Evolutionary conservation across 2,329 filamentous ascomycete species (phyloP).

Genomic region (Neonectria faginata): DNA sequence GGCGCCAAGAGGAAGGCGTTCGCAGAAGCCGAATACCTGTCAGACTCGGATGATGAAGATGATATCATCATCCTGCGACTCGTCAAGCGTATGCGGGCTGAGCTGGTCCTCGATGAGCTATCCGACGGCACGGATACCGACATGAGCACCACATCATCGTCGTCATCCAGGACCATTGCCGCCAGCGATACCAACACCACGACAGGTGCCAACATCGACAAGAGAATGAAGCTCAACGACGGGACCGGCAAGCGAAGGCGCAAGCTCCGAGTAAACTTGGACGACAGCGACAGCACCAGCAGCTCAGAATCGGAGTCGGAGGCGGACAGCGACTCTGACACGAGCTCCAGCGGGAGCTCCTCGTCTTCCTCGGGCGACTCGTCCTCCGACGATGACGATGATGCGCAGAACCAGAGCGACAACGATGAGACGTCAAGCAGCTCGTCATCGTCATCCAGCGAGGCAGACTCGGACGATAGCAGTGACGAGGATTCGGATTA

Average conservation of each 20-base stretch:
- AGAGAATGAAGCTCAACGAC: slow-evolving; percentile 59
- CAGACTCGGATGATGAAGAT: slow-evolving; percentile 60
- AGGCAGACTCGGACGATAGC: slow-evolving; percentile 50
- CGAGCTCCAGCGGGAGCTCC: slow-evolving; percentile 53
- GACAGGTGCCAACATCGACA: slow-evolving; percentile 49
- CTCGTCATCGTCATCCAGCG: slow-evolving; percentile 54
- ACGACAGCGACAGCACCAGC: slow-evolving; percentile 55
- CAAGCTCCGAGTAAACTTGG: slow-evolving; percentile 63
- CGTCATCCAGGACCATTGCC: slow-evolving; percentile 47
- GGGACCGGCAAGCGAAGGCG: slow-evolving; percentile 62
- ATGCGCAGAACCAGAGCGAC: slow-evolving; percentile 44
- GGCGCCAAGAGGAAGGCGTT: slow-evolving; percentile 62
- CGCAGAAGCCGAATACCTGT: slow-evolving; percentile 64
- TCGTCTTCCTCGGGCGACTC: slow-evolving; percentile 52
- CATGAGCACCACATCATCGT: slow-evolving; percentile 46
- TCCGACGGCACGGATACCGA: slow-evolving; percentile 60
- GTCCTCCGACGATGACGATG: slow-evolving; percentile 46
- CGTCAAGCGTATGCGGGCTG: slow-evolving; percentile 72
- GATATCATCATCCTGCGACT: slow-evolving; percentile 65
- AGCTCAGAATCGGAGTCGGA: slow-evolving; percentile 49
- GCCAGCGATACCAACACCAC: slow-evolving; percentile 46
- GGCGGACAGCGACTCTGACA: slow-evolving; percentile 49
- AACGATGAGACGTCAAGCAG: slow-evolving; percentile 53
- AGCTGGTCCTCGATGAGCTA: slow-evolving; percentile 68
- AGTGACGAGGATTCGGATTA: slow-evolving; percentile 42